Evolutionary conservation across 352 stramenopile genomes (phyloP).

Genomic region (Phytophthora quininea): DNA sequence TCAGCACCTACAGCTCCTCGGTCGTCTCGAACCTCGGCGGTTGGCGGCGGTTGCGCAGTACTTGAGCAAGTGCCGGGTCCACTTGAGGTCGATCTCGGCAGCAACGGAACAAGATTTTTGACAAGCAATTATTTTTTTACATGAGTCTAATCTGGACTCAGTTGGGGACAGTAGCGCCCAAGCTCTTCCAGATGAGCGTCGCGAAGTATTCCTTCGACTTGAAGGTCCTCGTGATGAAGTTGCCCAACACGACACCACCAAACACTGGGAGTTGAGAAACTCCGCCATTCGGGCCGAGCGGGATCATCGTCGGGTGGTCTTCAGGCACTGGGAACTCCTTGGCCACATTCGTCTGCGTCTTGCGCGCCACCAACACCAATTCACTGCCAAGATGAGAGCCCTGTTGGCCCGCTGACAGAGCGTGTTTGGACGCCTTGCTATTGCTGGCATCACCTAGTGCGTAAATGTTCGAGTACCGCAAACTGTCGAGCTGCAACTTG

Average conservation of each 20-base stretch:
- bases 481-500: slow-evolving; percentile 49
- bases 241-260: slow-evolving; percentile 53
- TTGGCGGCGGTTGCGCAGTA: too few species aligned
- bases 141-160: not conserved
- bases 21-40: too few species aligned
- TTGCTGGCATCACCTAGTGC: slow-evolving; percentile 55
- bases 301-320: slow-evolving; percentile 40
- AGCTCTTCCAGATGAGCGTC: slow-evolving; percentile 34
- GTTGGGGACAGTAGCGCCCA: slow-evolving; percentile 40
- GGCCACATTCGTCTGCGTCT: slow-evolving; percentile 39
- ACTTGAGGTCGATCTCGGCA: too few species aligned
- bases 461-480: slow-evolving; percentile 54
- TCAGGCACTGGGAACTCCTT: slow-evolving; percentile 49
- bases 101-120: too few species aligned
- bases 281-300: slow-evolving; percentile 57
- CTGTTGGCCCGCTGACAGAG: slow-evolving; percentile 47
- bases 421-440: slow-evolving; percentile 49
- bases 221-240: slow-evolving; percentile 53
- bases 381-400: slow-evolving; percentile 46
- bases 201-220: slow-evolving; percentile 61
- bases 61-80: too few species aligned
- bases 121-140: too few species aligned
- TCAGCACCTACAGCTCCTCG: too few species aligned
- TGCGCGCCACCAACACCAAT: slow-evolving; percentile 42
- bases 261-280: slow-evolving; percentile 59